Base-by-base conservation (phyloP, 768 basidiomycete genomes). In the Lactarius indigo region DNA sequence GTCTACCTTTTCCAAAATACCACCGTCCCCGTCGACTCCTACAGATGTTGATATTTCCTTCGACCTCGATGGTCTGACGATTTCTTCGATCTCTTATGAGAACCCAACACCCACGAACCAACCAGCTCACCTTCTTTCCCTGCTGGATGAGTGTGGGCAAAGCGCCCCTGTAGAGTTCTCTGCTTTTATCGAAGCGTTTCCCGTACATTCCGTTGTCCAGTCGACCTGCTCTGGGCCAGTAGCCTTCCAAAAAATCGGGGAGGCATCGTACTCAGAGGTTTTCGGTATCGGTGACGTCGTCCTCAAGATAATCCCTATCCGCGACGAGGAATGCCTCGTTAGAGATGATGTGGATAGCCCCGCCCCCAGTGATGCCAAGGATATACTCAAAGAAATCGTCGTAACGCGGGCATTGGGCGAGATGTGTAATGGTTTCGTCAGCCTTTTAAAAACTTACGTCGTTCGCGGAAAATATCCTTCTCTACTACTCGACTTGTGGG, bases 231-330 rank as follows among this genome's bases (percentile, higher is more conserved):
- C 60, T 6, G 68, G 57, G 42, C 70, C 77, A 67, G 66, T 76
- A 28, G 76, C 64, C 7, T 94, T 94, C 76, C 81, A 78, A 70
- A 99, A 99, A 77, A 88, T 98, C 56, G 96, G 96, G 50, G 97
- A 99, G 78, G 97, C 97, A 8, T 93, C 91, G 58, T 99, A 91
- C 76, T 96, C 94, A 0, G 97, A 99, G 74, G 97, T 99, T 33
- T 99, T 93, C 75, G 90, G 90, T 9, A 89, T 95, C 59, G 90
- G 90, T 3, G 85, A 91, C 70, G 86, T 96, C 39, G 94, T 96
- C n/a, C 81, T 96, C 69, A 96, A 96, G 79, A 83, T 97, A 55
- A 87, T 96, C 42, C 94, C 94, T 7, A 76, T 95, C 42, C 81
- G 86, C 59, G 80, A 84, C 68, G 87, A 88, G 71, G 79, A 67